Conservation (phyloP, 352 stramenopile species). For the Globisporangium emineosum region DNA sequence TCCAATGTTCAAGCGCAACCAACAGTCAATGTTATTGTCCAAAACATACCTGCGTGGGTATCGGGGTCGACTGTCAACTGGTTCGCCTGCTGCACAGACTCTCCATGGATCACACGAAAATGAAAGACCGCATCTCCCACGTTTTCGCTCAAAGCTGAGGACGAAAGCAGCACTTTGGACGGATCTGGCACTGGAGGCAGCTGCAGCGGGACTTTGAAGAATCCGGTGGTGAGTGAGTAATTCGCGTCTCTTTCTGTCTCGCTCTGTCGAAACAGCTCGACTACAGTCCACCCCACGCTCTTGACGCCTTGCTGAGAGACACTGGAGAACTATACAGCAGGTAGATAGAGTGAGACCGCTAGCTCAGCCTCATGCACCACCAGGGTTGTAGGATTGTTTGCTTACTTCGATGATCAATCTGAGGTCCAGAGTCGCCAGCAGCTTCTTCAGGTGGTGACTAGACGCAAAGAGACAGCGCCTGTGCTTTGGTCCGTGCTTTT, state of each 20-base stretch:
- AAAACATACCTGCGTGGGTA: slow-evolving; percentile 23
- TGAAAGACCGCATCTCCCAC: slow-evolving; percentile 26
- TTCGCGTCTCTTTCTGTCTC: slow-evolving; percentile 10
- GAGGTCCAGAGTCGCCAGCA: slow-evolving; percentile 25
- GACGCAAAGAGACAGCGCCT: slow-evolving; percentile 34
- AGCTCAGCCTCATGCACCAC: neutral
- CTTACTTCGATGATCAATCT: slow-evolving; percentile 40
- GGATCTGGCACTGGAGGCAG: slow-evolving; percentile 40
- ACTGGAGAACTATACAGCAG: slow-evolving; percentile 24
- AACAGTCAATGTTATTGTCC: neutral
- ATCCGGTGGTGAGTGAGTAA: slow-evolving; percentile 22
- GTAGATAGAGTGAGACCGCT: neutral
- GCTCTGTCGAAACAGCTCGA: slow-evolving; percentile 30
- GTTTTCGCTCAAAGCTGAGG: slow-evolving; percentile 12
- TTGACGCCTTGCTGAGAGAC: slow-evolving; percentile 14
- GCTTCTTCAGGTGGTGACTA: slow-evolving; percentile 28
- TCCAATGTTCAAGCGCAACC: neutral
- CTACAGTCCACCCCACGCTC: slow-evolving; percentile 42
- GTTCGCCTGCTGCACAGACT: slow-evolving; percentile 22
- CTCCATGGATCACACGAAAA: slow-evolving; percentile 34
- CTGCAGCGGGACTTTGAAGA: slow-evolving; percentile 40
- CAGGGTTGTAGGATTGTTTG: neutral
- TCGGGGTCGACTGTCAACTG: slow-evolving; percentile 37
- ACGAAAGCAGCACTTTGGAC: slow-evolving; percentile 25
- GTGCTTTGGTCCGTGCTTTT: slow-evolving; percentile 21